These are phyloP conservation scores for Penicillium sumatraense DNA, from an alignment of 2,329 filamentous ascomycete species.

Conservation along the genomic window DNA sequence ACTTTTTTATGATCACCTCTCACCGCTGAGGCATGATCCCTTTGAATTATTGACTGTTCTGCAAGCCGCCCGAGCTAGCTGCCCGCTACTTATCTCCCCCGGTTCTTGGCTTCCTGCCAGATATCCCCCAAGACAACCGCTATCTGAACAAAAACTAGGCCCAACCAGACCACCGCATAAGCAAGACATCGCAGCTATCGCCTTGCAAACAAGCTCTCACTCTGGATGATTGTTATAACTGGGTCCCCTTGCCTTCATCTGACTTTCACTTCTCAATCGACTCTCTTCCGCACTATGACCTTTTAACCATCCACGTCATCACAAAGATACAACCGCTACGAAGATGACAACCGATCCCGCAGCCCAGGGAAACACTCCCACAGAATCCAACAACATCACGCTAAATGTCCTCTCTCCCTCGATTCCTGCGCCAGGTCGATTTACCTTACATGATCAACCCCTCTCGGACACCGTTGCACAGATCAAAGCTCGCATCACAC, in stretches of 20 bases:
- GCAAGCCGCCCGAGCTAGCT: too few species aligned
- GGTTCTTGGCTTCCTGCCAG: slow-evolving; percentile 13
- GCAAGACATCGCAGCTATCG: too few species aligned
- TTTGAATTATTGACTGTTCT: too few species aligned
- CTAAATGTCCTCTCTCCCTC: slow-evolving; percentile 50
- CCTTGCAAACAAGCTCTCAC: too few species aligned
- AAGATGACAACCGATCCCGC: neutral
- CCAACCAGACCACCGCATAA: too few species aligned
- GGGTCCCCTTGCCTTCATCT: too few species aligned
- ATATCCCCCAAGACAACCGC: slow-evolving; percentile 3
- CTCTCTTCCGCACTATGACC: neutral
- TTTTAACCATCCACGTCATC: neutral
- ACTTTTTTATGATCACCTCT: too few species aligned
- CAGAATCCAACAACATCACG: slow-evolving; percentile 20
- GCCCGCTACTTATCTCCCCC: neutral
- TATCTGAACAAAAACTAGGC: neutral
- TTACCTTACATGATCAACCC: slow-evolving; percentile 43
- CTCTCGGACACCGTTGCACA: slow-evolving; percentile 53
- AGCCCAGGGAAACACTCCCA: neutral
- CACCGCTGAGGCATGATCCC: too few species aligned
- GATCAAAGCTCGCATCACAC: slow-evolving; percentile 58
- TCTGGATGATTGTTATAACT: too few species aligned
- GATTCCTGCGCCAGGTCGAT: slow-evolving; percentile 39
- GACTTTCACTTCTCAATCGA: neutral
- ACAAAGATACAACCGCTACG: neutral